Evolutionary conservation across 176 grass and related monocot species (phyloP), one percentile per base, ranked within the genome.

Genomic region (Areca catechu): DNA sequence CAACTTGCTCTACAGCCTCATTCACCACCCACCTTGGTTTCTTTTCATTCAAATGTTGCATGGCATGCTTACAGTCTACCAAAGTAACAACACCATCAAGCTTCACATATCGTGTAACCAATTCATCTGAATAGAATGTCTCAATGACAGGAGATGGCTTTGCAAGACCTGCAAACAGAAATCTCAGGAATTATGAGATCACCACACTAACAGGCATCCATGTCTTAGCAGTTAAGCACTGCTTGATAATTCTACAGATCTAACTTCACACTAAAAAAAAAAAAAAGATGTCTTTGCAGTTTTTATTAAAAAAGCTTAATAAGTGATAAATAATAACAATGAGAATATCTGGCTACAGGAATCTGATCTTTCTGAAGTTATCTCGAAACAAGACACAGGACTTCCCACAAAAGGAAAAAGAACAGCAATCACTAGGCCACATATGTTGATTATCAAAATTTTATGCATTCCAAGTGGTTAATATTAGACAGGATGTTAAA

Each of bases 1-100:
- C 88, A 69, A 80, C 76, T 77, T 84, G 80, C 71, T 84, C 80
- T 63, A 89, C 85, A 52, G 85, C 85, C 74, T 89, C 85, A 56
- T 89, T 89, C 20, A 89, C 80, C 61, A 84, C 76, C 85, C 85
- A 89, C 57, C 85, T 84, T 21, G 80, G 65, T 77, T 89, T 89
- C 28, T 80, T 76, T 74, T 89, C 85, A 60, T 89, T 80, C 73
- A 89, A 71, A 63, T 83, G 85, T 57, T 74, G 54, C 76, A 89
- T 80, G n/a, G 80, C 76, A 77, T 89, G 80, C 80, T 89, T 89
- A 79, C 77, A 84, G 28, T 89, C 85, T 30, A 89, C 80, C 85
- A 89, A 62, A 49, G 85, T 89, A 65, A 89, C 85, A 22, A 89
- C 77, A 80, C 85, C 85, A 74, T 89, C 85, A 84, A 84, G 85